Evolutionary conservation across 2,329 filamentous ascomycete species (phyloP), one percentile per base, ranked within the genome.

Genomic region (Arthrinium puccinioides): DNA sequence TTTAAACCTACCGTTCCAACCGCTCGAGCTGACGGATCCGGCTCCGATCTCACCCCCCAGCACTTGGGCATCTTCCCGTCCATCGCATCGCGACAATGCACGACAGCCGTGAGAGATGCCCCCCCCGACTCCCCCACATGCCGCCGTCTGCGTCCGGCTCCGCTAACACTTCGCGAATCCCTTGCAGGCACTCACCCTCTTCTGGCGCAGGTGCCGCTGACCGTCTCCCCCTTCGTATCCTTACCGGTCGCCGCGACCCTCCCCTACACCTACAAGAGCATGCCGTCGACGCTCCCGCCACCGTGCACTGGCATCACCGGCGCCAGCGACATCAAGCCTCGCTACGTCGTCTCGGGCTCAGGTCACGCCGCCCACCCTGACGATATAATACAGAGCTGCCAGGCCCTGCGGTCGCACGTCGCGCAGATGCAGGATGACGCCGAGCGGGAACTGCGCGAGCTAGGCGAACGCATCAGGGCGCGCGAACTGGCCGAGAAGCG

Each of bases 241-340:
- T 82, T 98, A 21, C 92, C 92, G 9, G 83, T 86, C 21, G 84
- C 90, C 19, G 85, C 89, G 15, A 95, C 89, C 1, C 78, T 98
- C 7, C 90, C 92, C 18, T 97, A 97, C 68, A 94, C 87, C 50
- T 97, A 96, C 74, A 90, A 89, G 57, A 75, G 80, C 9, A 82
- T 97, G 55, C 87, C 90, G 0, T 90, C 87, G 1, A 84, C 87
- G 3, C 76, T 97, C 0, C 90, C 92, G 0, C 79, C 79, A 2
- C 84, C 85, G 2, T 33, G 20, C 20, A 72, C 78, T 23, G 71
- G 72, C 41, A 65, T 74, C 15, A 59, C 59, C 11, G 56, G 46
- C 36, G 43, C 61, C 15, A 54, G 61, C 19, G 42, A 62, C 52
- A 45, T 62, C n/a, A 82, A 76, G 48, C 72, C 70, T 21, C 74